Percentiles rank a stretch among this genome's conserved stretches.
Conservation (phyloP, 768 basidiomycete genomes). For the Hericium erinaceus region DNA sequence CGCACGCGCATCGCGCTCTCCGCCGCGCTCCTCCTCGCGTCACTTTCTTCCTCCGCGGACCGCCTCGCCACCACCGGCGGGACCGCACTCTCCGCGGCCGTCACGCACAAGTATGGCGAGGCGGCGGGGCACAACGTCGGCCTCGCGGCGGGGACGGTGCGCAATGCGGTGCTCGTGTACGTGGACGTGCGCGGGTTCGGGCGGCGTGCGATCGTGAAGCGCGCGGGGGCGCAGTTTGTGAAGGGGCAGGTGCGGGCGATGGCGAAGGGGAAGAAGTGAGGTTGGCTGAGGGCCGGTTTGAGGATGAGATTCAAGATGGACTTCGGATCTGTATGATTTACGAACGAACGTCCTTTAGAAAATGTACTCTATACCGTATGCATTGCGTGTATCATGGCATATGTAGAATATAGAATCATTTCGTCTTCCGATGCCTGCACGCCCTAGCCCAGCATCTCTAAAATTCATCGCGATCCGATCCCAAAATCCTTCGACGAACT, state of each 20-base stretch:
- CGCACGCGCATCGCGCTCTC: slow-evolving; percentile 7
- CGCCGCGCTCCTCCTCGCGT: slow-evolving; percentile 9
- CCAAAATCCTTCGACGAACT: no score
- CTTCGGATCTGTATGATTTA: background rate
- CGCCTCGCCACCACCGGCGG: slow-evolving; percentile 9
- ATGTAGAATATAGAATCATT: background rate
- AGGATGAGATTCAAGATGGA: no score
- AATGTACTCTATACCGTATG: background rate
- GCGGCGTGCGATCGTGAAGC: slow-evolving; percentile 8
- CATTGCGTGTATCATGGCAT: background rate
- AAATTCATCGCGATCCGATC: no score
- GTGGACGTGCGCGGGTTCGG: slow-evolving; percentile 10
- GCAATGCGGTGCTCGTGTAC: slow-evolving; percentile 13
- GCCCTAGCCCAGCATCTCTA: background rate
- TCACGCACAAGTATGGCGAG: slow-evolving; percentile 10
- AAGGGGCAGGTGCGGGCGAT: background rate
- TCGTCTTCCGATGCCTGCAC: background rate
- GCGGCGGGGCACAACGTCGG: slow-evolving; percentile 8
- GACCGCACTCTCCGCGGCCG: slow-evolving; percentile 10
- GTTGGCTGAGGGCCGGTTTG: background rate
- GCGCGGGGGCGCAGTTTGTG: slow-evolving; percentile 4
- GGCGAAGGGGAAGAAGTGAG: background rate
- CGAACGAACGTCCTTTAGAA: background rate
- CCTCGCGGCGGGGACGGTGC: slow-evolving; percentile 6
- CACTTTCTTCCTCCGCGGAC: slow-evolving; percentile 1